Evolutionary conservation across 2,329 filamentous ascomycete species (phyloP).

Genomic region (Berkeleyomyces rouxiae): DNA sequence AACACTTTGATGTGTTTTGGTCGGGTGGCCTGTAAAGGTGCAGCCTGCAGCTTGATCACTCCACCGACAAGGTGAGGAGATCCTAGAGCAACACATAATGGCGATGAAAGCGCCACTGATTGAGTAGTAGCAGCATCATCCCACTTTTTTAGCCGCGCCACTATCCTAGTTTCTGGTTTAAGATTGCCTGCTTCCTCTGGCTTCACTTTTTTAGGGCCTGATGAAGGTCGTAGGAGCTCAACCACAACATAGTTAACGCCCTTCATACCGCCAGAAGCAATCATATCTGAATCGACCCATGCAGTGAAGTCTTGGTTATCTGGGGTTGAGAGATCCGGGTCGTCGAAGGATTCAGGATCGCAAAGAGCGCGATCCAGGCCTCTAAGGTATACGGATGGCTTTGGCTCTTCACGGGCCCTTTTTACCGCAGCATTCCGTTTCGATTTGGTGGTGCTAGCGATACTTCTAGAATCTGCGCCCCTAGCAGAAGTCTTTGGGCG

Average conservation of each 20-base stretch:
- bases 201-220: conserved; percentile 48
- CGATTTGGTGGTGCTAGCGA: conserved; percentile 61
- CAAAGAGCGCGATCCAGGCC: conserved; percentile 57
- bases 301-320: conserved; percentile 45
- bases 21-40: conserved; percentile 52
- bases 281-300: conserved; percentile 70
- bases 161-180: conserved; percentile 42
- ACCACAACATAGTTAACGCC: conserved; percentile 64
- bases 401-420: conserved; percentile 45
- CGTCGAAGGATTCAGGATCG: conserved; percentile 42
- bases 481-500: conserved; percentile 42
- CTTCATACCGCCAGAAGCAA: conserved; percentile 54
- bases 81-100: conserved; percentile 58
- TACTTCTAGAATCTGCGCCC: conserved; percentile 56
- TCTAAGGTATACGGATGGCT: conserved; percentile 58
- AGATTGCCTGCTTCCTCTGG: conserved; percentile 46
- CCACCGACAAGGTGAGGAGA: conserved; percentile 64
- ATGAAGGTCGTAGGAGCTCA: conserved; percentile 73
- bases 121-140: conserved; percentile 71
- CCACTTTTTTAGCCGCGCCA: conserved; percentile 66
- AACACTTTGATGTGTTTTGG: conserved; percentile 52
- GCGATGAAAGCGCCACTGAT: conserved; percentile 61
- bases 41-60: conserved; percentile 72
- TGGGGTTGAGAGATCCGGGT: conserved; percentile 45
- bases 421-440: conserved; percentile 59